Conservation (phyloP, 2,329 filamentous ascomycete genomes). For the Incumbomyces lentus region DNA sequence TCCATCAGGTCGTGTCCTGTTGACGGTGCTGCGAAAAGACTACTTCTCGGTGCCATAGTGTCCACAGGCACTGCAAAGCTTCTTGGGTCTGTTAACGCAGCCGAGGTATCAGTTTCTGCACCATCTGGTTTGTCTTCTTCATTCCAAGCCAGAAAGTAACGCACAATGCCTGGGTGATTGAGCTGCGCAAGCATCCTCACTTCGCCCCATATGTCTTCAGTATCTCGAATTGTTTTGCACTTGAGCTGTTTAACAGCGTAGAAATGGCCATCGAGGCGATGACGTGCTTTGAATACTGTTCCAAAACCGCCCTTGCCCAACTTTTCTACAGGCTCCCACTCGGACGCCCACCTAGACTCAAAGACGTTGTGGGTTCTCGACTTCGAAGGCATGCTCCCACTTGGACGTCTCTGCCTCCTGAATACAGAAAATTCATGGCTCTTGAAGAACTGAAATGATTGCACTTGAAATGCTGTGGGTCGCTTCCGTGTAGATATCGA, state of each 20-base stretch:
- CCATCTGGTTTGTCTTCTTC: conserved; percentile 47
- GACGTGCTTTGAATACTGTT: conserved; percentile 88
- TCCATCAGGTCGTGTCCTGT: conserved; percentile 86
- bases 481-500: conserved; percentile 73
- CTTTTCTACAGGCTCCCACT: conserved; percentile 81
- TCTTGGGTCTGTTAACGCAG: conserved; percentile 2
- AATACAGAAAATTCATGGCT: conserved; percentile 14
- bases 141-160: conserved; percentile 93
- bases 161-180: conserved; percentile 77
- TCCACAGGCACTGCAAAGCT: conserved; percentile 2
- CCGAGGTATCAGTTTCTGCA: conserved; percentile 5
- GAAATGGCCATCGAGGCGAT: conserved; percentile 83
- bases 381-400: not conserved
- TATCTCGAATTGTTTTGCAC: conserved; percentile 59
- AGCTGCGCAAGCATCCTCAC: conserved; percentile 84
- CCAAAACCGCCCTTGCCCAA: conserved; percentile 92
- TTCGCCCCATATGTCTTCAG: conserved; percentile 61
- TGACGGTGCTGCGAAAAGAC: conserved; percentile 2
- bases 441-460: conserved; percentile 22
- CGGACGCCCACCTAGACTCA: conserved; percentile 70
- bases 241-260: conserved; percentile 97
- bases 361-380: not conserved
- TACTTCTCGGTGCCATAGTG: conserved; percentile 1
- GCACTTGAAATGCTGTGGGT: conserved; percentile 66
- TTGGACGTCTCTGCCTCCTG: conserved; percentile 13